phyloP scores from a whole-genome alignment of 2,329 filamentous ascomycete genomes.

The Ophiocordyceps camponoti-floridani region DNA sequence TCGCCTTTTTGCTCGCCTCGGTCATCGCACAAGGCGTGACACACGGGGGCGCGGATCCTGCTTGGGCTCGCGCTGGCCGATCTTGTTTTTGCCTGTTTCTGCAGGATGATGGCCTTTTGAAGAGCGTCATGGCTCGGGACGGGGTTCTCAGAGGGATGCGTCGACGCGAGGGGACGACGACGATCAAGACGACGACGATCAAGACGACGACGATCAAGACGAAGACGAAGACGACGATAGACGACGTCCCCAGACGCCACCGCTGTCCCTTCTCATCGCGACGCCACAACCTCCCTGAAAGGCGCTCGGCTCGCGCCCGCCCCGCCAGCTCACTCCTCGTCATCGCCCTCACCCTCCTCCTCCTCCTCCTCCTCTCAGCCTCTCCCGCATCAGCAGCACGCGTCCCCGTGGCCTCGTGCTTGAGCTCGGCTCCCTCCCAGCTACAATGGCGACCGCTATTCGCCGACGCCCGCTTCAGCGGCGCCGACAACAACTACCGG shows the following conservation, averaged over 20 bases:
- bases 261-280: too few relatives aligned
- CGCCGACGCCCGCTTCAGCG: conserved; percentile 58
- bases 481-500: conserved; percentile 32
- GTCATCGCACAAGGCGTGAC: too few relatives aligned
- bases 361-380: conserved; percentile 16
- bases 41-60: too few relatives aligned
- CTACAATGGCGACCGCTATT: conserved; percentile 69
- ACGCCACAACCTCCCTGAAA: too few relatives aligned
- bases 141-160: too few relatives aligned
- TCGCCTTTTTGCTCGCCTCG: too few relatives aligned
- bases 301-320: too few relatives aligned
- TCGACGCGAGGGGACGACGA: neutral
- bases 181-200: conserved; percentile 1
- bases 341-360: conserved; percentile 10
- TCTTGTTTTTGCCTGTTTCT: too few relatives aligned
- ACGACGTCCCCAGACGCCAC: too few relatives aligned
- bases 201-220: conserved; percentile 3
- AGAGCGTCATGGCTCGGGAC: too few relatives aligned
- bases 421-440: conserved; percentile 40
- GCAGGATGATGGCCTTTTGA: too few relatives aligned
- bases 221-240: neutral
- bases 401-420: conserved; percentile 72
- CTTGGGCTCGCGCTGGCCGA: too few relatives aligned
- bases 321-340: conserved; percentile 11
- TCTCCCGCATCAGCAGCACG: conserved; percentile 41